Evolutionary conservation across 2,329 filamentous ascomycete species (phyloP).

Genomic region (Aspergillus felis): DNA sequence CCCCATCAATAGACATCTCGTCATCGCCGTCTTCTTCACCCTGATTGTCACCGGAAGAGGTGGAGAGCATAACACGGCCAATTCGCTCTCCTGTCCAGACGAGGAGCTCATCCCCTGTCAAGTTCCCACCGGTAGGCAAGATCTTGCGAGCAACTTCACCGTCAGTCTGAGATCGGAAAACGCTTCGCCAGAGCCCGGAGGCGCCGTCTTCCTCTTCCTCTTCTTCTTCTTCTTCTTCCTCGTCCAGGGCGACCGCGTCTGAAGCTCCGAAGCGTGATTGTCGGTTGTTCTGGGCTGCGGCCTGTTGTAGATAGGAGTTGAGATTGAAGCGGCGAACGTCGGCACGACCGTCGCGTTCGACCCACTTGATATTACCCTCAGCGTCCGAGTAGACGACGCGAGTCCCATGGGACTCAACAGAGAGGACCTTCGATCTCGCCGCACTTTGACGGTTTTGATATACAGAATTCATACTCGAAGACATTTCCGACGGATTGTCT

Average conservation of each 20-base stretch:
- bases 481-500: constrained; percentile 20
- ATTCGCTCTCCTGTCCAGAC: constrained; percentile 87
- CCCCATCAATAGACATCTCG: constrained; percentile 24
- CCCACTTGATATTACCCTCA: constrained; percentile 81
- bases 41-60: constrained; percentile 28
- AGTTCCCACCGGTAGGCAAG: constrained; percentile 53
- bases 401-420: constrained; percentile 75
- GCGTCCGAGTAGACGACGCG: constrained; percentile 80
- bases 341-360: constrained; percentile 72
- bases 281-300: background rate
- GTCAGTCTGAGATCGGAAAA: constrained; percentile 52
- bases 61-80: constrained; percentile 65
- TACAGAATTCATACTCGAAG: constrained; percentile 26
- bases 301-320: constrained; percentile 40
- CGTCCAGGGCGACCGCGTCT: constrained; percentile 10
- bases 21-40: constrained; percentile 38
- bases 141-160: constrained; percentile 77
- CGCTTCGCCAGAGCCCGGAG: constrained; percentile 56
- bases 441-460: constrained; percentile 82
- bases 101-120: constrained; percentile 63
- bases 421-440: constrained; percentile 74
- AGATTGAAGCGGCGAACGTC: constrained; percentile 56
- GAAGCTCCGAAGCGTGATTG: background rate
- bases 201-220: constrained; percentile 34
- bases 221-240: constrained; percentile 20